Base-by-base conservation (phyloP, 768 basidiomycete genomes). In the Boletus tylopilopsis region DNA sequence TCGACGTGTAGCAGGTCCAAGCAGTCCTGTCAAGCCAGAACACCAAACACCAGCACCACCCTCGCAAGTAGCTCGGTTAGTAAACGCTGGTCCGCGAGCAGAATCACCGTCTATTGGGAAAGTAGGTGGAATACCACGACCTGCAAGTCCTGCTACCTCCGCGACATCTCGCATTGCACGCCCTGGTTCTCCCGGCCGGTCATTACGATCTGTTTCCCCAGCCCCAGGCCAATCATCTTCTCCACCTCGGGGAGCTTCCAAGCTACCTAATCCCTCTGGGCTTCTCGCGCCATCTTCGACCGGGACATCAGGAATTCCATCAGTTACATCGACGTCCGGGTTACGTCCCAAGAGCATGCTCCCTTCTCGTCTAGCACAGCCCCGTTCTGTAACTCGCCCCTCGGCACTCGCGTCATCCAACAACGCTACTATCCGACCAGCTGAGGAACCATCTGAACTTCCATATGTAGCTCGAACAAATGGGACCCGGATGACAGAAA, bases 1-100 rank as follows among this genome's bases (percentile, higher is more conserved):
- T 24, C 85, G 89, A 39, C 85, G 90, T 29, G 81, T 91, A n/a
- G 73, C 84, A 25, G 85, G 85, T 6, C 81, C 86, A 27, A 80
- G 79, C 56, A 64, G 60, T 47, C 76, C 76, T 23, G 65, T 64
- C 35, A 73, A 66, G 33, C 45, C 52, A 25, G 70, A 71, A 55
- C 73, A 75, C 15, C 76, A 75, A 55, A 61, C 74, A 19, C 61
- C 72, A 12, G 61, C 71, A 11, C 69, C 75, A 13, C 73, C 74
- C n/a, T 68, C 67, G 0, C 79, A 79, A 48, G 72, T 84, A 6
- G 64, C 80, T 54, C 82, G 86, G 23, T 55, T 87, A n/a, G 67
- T 73, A 12, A 70, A 70, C 19, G 24, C 38, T 11, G 64, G 70
- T 47, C 67, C 70, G 33, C 76, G 82, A 49, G 79, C 84, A 29